A percentile compares a stretch with the other conserved stretches of the same genome.
Conservation (phyloP, 352 stramenopile species). For the Thalassiosira hispida region DNA sequence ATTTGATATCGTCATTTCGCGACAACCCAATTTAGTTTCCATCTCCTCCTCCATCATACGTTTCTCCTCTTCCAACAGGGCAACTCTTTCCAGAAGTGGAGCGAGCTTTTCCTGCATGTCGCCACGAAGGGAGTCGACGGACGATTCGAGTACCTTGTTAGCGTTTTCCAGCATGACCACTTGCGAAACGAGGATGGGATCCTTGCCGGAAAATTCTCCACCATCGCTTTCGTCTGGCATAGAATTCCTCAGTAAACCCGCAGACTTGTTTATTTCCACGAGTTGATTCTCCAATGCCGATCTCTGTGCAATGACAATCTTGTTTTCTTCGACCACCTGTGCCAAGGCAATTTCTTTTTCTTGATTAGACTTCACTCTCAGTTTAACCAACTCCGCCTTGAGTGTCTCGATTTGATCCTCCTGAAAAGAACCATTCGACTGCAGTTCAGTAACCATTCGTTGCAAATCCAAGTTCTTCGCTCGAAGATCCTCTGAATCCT, state of each 20-base stretch:
- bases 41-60: slow-evolving; percentile 54
- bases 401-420: slow-evolving; percentile 55
- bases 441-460: slow-evolving; percentile 32
- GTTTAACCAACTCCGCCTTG: slow-evolving; percentile 42
- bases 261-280: slow-evolving; percentile 52
- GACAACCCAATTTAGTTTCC: slow-evolving; percentile 41
- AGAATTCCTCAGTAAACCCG: slow-evolving; percentile 26
- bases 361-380: slow-evolving; percentile 37
- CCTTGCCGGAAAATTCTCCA: background rate
- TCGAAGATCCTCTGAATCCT: slow-evolving; percentile 17
- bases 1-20: slow-evolving; percentile 51
- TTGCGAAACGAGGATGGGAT: slow-evolving; percentile 46
- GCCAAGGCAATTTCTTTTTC: slow-evolving; percentile 42
- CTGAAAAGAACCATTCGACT: slow-evolving; percentile 32
- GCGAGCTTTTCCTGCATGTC: slow-evolving; percentile 46
- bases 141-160: slow-evolving; percentile 48
- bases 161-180: slow-evolving; percentile 57
- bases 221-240: background rate
- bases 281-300: slow-evolving; percentile 47
- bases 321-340: slow-evolving; percentile 36
- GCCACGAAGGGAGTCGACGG: slow-evolving; percentile 36
- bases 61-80: slow-evolving; percentile 53
- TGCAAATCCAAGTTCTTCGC: slow-evolving; percentile 22
- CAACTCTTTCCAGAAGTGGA: slow-evolving; percentile 37
- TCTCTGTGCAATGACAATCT: slow-evolving; percentile 40